Conservation (phyloP, 2,329 filamentous ascomycete species). For the Paecilomyces fulvus region DNA sequence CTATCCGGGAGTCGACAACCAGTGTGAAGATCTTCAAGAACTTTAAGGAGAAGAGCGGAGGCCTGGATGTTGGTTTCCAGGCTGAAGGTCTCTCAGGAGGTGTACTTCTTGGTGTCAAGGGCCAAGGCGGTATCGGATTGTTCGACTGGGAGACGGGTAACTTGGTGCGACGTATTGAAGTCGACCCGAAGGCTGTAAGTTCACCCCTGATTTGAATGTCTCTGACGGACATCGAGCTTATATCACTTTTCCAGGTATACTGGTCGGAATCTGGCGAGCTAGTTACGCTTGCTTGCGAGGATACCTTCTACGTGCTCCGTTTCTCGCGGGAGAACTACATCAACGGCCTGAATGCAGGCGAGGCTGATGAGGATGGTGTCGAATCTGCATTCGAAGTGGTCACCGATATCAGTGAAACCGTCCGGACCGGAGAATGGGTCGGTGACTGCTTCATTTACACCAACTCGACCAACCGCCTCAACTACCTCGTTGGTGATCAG, state of each 20-base stretch:
- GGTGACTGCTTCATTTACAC: conserved; percentile 99
- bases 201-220: not conserved
- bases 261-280: conserved; percentile 97
- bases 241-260: conserved; percentile 61
- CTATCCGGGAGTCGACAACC: conserved; percentile 87
- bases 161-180: conserved; percentile 85
- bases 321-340: conserved; percentile 86
- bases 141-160: conserved; percentile 92
- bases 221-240: conserved; percentile 3
- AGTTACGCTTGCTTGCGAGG: conserved; percentile 85
- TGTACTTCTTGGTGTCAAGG: conserved; percentile 85
- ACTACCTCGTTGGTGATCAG: conserved; percentile 96
- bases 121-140: conserved; percentile 87
- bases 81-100: conserved; percentile 87
- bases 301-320: conserved; percentile 87
- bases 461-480: conserved; percentile 89
- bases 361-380: conserved; percentile 83
- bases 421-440: conserved; percentile 94
- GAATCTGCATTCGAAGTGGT: conserved; percentile 95
- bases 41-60: conserved; percentile 83
- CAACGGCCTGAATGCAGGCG: conserved; percentile 70
- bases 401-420: conserved; percentile 86
- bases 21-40: conserved; percentile 98
- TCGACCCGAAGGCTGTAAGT: conserved; percentile 54
- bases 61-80: conserved; percentile 89